phyloP scores from a whole-genome alignment of 2,329 filamentous ascomycete species.

The Xylaria sp. region DNA sequence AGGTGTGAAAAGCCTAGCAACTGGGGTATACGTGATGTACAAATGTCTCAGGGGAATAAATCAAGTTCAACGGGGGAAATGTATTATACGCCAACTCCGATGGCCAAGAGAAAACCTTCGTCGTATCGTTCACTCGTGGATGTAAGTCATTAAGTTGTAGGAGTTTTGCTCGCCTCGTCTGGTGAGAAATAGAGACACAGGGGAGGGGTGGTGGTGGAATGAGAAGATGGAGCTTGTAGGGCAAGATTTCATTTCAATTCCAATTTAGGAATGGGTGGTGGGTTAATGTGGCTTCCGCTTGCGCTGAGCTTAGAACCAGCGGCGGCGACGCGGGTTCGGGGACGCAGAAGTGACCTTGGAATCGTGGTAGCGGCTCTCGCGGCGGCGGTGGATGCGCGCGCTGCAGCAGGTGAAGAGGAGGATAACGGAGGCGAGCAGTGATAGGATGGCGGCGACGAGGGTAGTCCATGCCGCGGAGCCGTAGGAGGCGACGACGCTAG shows the following conservation, averaged over 20 bases:
- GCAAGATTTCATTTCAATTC: too few relatives aligned
- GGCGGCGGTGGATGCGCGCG: constrained; percentile 50
- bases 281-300: too few relatives aligned
- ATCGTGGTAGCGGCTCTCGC: constrained; percentile 36
- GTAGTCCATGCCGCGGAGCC: constrained; percentile 64
- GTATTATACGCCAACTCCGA: constrained; percentile 1
- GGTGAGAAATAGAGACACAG: too few relatives aligned
- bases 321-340: constrained; percentile 6
- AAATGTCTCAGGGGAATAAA: background rate
- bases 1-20: background rate
- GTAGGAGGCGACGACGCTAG: constrained; percentile 50
- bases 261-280: too few relatives aligned
- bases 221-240: too few relatives aligned
- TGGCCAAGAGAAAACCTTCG: background rate
- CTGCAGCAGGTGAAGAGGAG: constrained; percentile 68
- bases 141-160: constrained; percentile 17
- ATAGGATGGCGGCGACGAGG: constrained; percentile 60
- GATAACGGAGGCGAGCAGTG: constrained; percentile 60
- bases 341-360: constrained; percentile 2
- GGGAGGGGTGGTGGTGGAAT: background rate
- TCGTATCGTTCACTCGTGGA: constrained; percentile 20
- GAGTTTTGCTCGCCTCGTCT: background rate
- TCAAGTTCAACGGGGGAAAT: background rate
- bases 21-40: background rate
- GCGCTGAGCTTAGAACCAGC: constrained; percentile 16